phyloP scores from a whole-genome alignment of 2,329 filamentous ascomycete genomes.

The Arachnomyces sp. region DNA sequence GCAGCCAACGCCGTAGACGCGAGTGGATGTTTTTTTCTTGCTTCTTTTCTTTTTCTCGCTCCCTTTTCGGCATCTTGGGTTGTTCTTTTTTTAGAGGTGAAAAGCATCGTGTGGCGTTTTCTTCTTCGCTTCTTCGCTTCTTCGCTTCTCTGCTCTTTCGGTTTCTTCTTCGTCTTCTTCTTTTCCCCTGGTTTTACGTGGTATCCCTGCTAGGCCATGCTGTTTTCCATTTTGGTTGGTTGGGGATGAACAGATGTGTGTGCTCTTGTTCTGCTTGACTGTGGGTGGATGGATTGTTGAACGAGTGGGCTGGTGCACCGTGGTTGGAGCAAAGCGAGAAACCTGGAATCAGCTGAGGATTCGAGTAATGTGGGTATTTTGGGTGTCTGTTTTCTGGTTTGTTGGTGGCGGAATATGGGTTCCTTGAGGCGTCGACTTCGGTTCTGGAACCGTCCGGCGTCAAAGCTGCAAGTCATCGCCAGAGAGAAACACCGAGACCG shows the following conservation, averaged over 20 bases:
- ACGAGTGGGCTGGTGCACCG: too few relatives aligned
- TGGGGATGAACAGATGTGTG: conserved; percentile 2
- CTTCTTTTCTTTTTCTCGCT: background rate
- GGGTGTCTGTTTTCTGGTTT: too few relatives aligned
- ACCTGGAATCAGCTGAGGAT: too few relatives aligned
- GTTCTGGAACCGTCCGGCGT: too few relatives aligned
- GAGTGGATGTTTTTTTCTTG: background rate
- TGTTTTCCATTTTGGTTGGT: conserved; percentile 1
- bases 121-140: conserved; percentile 6
- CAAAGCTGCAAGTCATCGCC: too few relatives aligned
- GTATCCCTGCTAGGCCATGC: background rate
- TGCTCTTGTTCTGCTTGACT: background rate
- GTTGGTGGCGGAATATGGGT: too few relatives aligned
- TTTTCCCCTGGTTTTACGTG: conserved; percentile 4
- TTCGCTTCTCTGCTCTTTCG: background rate
- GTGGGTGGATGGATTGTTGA: background rate
- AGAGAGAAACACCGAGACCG: too few relatives aligned
- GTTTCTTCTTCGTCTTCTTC: background rate
- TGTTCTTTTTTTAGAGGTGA: too few relatives aligned
- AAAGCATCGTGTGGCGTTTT: background rate
- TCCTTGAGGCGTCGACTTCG: too few relatives aligned
- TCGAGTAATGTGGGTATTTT: too few relatives aligned
- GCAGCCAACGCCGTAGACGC: background rate
- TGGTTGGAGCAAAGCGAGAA: too few relatives aligned
- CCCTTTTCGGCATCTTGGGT: background rate